Percentiles rank a stretch among this genome's conserved stretches.
These are phyloP conservation scores for Peniophora sp. DNA, from an alignment of 1,284 basidiomycete genomes.

Conservation along the genomic window DNA sequence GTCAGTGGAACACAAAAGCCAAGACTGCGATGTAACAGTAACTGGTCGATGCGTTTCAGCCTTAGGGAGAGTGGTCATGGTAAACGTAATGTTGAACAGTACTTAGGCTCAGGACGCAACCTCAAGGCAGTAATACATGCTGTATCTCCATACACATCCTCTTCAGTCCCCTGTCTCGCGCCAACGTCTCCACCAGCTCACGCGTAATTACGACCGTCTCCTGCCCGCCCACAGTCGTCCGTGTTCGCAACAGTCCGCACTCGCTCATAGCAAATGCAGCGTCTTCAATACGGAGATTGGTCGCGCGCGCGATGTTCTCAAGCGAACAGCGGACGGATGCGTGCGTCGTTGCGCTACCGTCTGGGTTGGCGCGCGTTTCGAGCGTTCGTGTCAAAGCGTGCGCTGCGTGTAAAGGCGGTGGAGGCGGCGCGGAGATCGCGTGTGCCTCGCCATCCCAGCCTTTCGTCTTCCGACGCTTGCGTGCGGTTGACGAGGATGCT, in stretches of 20 bases:
- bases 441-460: slow-evolving; percentile 59
- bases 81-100: too few species aligned
- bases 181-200: slow-evolving; percentile 67
- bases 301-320: slow-evolving; percentile 67
- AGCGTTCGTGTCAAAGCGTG: slow-evolving; percentile 30
- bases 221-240: slow-evolving; percentile 10
- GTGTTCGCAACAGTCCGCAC: slow-evolving; percentile 59
- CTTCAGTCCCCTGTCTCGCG: slow-evolving; percentile 56
- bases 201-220: slow-evolving; percentile 56
- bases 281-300: slow-evolving; percentile 81
- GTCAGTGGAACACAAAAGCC: too few species aligned
- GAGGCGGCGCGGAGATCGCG: neutral
- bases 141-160: slow-evolving; percentile 48
- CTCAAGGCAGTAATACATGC: slow-evolving; percentile 38
- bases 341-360: slow-evolving; percentile 63
- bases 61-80: too few species aligned
- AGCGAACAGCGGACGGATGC: slow-evolving; percentile 61
- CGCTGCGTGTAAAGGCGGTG: slow-evolving; percentile 7
- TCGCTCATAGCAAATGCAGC: slow-evolving; percentile 84
- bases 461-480: slow-evolving; percentile 38
- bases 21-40: too few species aligned
- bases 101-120: too few species aligned
- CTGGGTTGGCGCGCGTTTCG: slow-evolving; percentile 46
- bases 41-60: too few species aligned
- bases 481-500: slow-evolving; percentile 19